phyloP scores from a whole-genome alignment of 441 rosid genomes.

The Isatis lusitanica region DNA sequence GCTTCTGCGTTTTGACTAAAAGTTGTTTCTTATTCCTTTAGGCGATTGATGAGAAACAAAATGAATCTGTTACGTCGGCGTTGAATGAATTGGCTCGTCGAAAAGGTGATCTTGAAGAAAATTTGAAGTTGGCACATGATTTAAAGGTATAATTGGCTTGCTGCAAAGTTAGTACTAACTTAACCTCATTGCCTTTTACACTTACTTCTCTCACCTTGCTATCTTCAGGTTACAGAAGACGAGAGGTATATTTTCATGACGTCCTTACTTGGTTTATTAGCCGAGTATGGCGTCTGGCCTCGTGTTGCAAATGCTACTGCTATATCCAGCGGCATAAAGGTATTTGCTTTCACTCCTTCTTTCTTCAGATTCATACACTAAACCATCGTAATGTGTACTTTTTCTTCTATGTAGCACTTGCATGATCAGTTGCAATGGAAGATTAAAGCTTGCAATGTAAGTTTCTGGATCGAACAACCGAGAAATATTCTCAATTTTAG shows the following conservation, averaged over 20 bases:
- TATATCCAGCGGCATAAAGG: conserved; percentile 73
- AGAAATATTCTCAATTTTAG: background rate
- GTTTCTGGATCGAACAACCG: background rate
- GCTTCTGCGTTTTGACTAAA: conserved; percentile 27
- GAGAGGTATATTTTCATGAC: conserved; percentile 81
- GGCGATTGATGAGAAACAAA: conserved; percentile 93
- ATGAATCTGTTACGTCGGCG: conserved; percentile 75
- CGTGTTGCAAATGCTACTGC: conserved; percentile 70
- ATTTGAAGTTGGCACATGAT: conserved; percentile 75
- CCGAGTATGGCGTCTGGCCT: conserved; percentile 80
- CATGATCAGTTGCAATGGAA: conserved; percentile 87
- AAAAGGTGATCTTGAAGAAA: conserved; percentile 84
- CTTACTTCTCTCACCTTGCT: conserved; percentile 7
- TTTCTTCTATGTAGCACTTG: conserved; percentile 55
- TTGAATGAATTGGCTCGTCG: conserved; percentile 69
- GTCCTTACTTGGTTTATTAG: conserved; percentile 85
- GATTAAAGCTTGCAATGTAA: conserved; percentile 81
- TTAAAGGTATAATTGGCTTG: conserved; percentile 59
- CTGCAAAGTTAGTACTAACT: background rate
- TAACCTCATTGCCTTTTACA: conserved; percentile 9
- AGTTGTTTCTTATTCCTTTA: conserved; percentile 39
- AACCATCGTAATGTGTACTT: background rate
- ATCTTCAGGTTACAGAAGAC: conserved; percentile 73
- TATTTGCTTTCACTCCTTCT: conserved; percentile 36
- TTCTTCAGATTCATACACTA: background rate